Evolutionary conservation across 202 grass and related monocot genomes (phyloP).

Genomic region (Schoenoplectus tabernaemontani): DNA sequence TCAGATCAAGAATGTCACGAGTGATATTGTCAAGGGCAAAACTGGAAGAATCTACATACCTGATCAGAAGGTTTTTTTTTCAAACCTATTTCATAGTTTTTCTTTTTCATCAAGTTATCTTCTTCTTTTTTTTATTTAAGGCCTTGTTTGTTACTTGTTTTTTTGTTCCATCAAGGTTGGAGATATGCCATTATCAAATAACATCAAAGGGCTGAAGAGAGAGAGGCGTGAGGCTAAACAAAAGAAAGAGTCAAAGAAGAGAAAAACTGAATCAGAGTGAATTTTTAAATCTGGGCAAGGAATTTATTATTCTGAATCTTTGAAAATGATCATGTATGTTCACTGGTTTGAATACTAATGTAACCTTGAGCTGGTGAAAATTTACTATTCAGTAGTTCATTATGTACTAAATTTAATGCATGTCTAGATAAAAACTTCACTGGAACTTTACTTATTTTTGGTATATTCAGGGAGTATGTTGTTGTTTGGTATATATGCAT

Average conservation of each 20-base stretch:
- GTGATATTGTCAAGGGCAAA: conserved; percentile 55
- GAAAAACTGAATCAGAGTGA: conserved; percentile 49
- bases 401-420: not conserved
- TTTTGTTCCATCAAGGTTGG: conserved; percentile 45
- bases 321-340: not conserved
- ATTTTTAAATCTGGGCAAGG: not conserved
- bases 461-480: not conserved
- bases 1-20: conserved; percentile 84
- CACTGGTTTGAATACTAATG: not conserved
- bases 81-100: not conserved
- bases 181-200: conserved; percentile 46
- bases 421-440: not conserved
- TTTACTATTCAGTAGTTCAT: not conserved
- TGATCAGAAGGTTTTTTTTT: conserved; percentile 60
- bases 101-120: not conserved
- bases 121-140: not conserved
- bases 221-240: conserved; percentile 73
- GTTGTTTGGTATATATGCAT: not conserved
- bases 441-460: not conserved
- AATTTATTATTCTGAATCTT: not conserved
- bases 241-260: conserved; percentile 70
- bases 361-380: not conserved
- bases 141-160: not conserved
- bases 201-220: conserved; percentile 80
- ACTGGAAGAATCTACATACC: conserved; percentile 83